phyloP scores from a whole-genome alignment of 2,329 filamentous ascomycete genomes.

The Calcarisporium arbuscula region DNA sequence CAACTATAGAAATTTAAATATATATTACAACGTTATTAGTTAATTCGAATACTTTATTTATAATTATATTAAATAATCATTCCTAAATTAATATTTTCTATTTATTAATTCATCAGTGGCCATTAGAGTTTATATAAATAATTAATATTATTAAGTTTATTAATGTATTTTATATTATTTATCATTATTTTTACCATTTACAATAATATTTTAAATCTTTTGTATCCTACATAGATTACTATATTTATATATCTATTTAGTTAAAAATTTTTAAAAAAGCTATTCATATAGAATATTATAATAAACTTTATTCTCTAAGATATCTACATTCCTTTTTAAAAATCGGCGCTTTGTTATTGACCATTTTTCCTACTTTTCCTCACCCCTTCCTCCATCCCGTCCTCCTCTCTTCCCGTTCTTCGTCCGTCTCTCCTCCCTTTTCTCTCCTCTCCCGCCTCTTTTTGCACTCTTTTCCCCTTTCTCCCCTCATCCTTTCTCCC shows the following conservation, averaged over 20 bases:
- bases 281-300: not conserved
- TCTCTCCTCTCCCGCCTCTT: too few relatives aligned
- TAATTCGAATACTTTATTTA: not conserved
- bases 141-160: not conserved
- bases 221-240: not conserved
- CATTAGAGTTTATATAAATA: constrained; percentile 2
- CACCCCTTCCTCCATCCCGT: too few relatives aligned
- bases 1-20: not conserved
- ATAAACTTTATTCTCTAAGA: not conserved
- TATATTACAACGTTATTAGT: not conserved
- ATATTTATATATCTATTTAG: not conserved
- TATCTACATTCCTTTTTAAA: not conserved
- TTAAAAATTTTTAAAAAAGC: not conserved
- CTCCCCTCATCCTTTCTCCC: too few relatives aligned
- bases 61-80: constrained; percentile 2
- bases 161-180: constrained; percentile 1
- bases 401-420: too few relatives aligned
- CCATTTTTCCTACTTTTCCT: too few relatives aligned
- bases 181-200: not conserved
- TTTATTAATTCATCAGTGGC: not conserved
- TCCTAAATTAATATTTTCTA: not conserved
- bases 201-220: not conserved
- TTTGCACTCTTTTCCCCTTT: not conserved
- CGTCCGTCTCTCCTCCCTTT: too few relatives aligned
- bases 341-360: not conserved